Evolutionary conservation across 805 yeast genomes (phyloP), one percentile per base, ranked within the genome.

Genomic region (Cyberlindnera mrakii): DNA sequence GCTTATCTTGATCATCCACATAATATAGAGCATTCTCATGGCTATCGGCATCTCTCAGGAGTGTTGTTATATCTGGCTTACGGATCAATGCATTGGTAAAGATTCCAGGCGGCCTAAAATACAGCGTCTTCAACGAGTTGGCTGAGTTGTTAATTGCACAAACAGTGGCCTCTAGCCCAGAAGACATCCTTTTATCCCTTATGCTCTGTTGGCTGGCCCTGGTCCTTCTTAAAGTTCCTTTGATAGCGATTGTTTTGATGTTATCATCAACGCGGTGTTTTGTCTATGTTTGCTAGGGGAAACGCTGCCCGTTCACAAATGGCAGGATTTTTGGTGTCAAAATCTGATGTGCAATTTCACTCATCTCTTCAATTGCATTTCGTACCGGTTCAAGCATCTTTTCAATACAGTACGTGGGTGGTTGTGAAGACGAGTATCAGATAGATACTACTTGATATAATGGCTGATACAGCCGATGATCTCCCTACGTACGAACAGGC

Each of bases 71-170:
- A 25, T 69, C 67, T 11, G 79, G 78, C 39, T 66, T 62, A 20
- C 69, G 62, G 9, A 78, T 67, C 15, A 80, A 63, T 3, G 88
- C 82, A 53, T 82, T 82, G 33, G 83, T 77, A 58, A 82, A 82
- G 4, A 78, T 72, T 0, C 87, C 86, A 0, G 85, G 77, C 0
- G 72, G 68, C 17, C 69, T 60, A 58, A 81, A 81, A 42, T 75
- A 64, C 4, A 73, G 65, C 0, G 60, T 51, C 30, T 49, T 51
- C 5, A 58, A 36, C 0, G 57, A 52, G 25, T 42, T 36, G 0
- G 60, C 31, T 2, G 52, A 49, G 29, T 48, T 37, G 30, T 45
- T 42, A 15, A 55, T 43, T 4, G 51, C 33, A 3, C 25, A n/a
- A 2, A 53, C 32, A 13, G 37, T 41, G 14, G 41, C 35, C 2